These are phyloP conservation scores for Skeletonema tropicum DNA, from an alignment of 108 stramenopile genomes.

Conservation along the genomic window DNA sequence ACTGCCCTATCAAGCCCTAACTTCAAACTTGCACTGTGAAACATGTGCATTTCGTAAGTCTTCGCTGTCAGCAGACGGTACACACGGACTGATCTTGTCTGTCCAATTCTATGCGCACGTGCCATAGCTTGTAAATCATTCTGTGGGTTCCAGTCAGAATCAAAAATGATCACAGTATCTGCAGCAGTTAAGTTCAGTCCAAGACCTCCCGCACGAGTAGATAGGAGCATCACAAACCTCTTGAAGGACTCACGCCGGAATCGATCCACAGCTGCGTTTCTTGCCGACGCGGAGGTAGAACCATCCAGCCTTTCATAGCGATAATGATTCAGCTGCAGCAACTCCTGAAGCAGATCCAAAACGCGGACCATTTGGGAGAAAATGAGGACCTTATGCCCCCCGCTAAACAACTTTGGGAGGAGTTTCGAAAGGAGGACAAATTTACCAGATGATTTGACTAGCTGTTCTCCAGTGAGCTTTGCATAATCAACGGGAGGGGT, in stretches of 20 bases:
- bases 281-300: slow-evolving; percentile 80
- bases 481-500: slow-evolving; percentile 54
- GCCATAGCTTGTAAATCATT: slow-evolving; percentile 98
- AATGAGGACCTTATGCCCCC: slow-evolving; percentile 94
- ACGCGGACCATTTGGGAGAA: slow-evolving; percentile 97
- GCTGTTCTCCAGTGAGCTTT: slow-evolving; percentile 78
- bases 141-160: slow-evolving; percentile 90
- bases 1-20: slow-evolving; percentile 96
- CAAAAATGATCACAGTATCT: slow-evolving; percentile 96
- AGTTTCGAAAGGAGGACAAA: slow-evolving; percentile 83
- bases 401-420: slow-evolving; percentile 85
- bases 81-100: slow-evolving; percentile 79
- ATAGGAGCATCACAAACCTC: slow-evolving; percentile 95
- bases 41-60: slow-evolving; percentile 99
- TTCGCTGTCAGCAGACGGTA: slow-evolving; percentile 91
- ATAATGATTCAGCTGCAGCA: slow-evolving; percentile 79
- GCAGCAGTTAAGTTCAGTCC: slow-evolving; percentile 94
- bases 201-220: slow-evolving; percentile 92
- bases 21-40: slow-evolving; percentile 95
- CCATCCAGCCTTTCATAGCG: slow-evolving; percentile 90
- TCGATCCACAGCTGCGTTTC: slow-evolving; percentile 91
- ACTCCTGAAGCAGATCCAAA: slow-evolving; percentile 93
- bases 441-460: slow-evolving; percentile 89
- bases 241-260: slow-evolving; percentile 83
- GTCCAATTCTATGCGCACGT: slow-evolving; percentile 96